phyloP scores from a whole-genome alignment of 2,329 filamentous ascomycete genomes.

The Fusarium zealandicum region DNA sequence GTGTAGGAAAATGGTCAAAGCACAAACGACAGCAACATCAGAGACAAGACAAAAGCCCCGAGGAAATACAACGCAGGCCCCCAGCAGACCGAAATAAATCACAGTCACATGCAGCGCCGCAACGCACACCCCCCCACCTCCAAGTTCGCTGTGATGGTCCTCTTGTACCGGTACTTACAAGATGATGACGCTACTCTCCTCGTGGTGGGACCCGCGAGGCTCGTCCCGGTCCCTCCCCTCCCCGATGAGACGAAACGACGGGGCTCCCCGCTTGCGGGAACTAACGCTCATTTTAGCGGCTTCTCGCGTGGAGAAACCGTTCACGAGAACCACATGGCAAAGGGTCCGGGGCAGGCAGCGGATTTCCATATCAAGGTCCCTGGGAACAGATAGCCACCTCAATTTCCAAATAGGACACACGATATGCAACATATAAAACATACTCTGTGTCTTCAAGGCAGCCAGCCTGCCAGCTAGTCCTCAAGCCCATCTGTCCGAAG shows the following conservation, averaged over 20 bases:
- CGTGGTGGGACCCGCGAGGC: conserved; percentile 28
- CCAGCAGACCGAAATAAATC: conserved; percentile 14
- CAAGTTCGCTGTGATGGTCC: not conserved
- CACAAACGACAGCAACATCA: not conserved
- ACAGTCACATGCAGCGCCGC: conserved; percentile 24
- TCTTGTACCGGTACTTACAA: conserved; percentile 8
- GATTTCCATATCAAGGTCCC: too few species aligned
- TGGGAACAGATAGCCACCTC: too few species aligned
- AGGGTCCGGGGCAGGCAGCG: too few species aligned
- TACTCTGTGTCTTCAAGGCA: not conserved
- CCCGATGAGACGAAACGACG: not conserved
- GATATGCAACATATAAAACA: too few species aligned
- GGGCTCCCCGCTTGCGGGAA: conserved; percentile 17
- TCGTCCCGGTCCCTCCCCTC: conserved; percentile 29
- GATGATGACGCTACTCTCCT: conserved; percentile 22
- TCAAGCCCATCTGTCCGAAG: not conserved
- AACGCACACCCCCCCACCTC: conserved; percentile 28
- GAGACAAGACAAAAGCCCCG: not conserved
- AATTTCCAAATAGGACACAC: too few species aligned
- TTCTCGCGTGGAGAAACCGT: conserved; percentile 16
- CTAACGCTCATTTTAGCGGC: conserved; percentile 9
- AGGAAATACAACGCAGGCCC: not conserved
- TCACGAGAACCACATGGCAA: not conserved
- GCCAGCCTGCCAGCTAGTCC: not conserved
- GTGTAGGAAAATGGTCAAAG: too few species aligned